Percentiles rank a stretch among this genome's conserved stretches.
Evolutionary conservation across 2,329 filamentous ascomycete species (phyloP).

Genomic region (Geoglossum cookeanum): DNA sequence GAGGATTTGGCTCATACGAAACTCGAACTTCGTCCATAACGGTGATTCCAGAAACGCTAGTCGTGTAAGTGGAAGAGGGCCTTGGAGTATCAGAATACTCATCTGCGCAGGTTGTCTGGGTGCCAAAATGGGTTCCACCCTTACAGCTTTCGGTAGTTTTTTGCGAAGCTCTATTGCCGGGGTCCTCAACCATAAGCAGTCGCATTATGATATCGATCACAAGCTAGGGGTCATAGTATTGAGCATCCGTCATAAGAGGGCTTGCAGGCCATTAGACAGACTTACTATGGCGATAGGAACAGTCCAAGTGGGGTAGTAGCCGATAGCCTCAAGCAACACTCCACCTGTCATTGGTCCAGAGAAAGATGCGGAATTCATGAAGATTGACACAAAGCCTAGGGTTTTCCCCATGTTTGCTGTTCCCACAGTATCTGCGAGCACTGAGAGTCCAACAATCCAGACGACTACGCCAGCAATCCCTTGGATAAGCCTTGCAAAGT

Average conservation of each 20-base stretch:
- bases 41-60: neutral
- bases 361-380: constrained; percentile 14
- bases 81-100: neutral
- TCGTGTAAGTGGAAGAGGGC: neutral
- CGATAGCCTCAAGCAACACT: constrained; percentile 13
- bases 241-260: neutral
- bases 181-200: constrained; percentile 15
- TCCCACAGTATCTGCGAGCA: constrained; percentile 15
- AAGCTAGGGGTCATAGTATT: constrained; percentile 2
- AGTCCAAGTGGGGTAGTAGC: constrained; percentile 17
- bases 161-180: neutral
- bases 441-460: constrained; percentile 19
- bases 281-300: constrained; percentile 12
- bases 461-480: constrained; percentile 14
- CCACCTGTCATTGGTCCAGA: constrained; percentile 16
- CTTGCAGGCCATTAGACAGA: neutral
- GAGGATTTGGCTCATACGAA: neutral
- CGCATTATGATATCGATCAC: constrained; percentile 15
- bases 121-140: neutral
- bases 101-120: neutral
- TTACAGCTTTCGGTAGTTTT: neutral
- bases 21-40: neutral
- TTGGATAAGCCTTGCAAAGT: constrained; percentile 16
- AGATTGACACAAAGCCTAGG: constrained; percentile 13
- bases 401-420: constrained; percentile 14